Conservation (phyloP, 2,329 filamentous ascomycete genomes). For the Aspergillus quadrilineatus region DNA sequence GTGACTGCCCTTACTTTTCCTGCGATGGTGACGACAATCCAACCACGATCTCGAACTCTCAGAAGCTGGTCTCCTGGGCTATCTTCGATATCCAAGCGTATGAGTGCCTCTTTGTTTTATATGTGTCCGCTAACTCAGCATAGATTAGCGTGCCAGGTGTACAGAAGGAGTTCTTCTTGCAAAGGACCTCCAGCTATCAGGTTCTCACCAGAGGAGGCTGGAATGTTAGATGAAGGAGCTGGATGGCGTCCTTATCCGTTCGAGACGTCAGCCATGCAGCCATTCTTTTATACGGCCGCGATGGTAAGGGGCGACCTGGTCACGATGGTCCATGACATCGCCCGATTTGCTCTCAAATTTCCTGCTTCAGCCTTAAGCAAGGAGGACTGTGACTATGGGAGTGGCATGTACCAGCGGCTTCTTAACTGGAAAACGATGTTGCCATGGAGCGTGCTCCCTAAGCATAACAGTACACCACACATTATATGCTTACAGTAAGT, state of each 20-base stretch:
- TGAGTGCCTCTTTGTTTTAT: not conserved
- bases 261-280: conserved; percentile 8
- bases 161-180: conserved; percentile 22
- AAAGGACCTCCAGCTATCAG: conserved; percentile 17
- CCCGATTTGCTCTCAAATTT: conserved; percentile 14
- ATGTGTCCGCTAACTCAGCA: conserved; percentile 1
- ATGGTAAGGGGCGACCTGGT: conserved; percentile 16
- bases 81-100: conserved; percentile 27
- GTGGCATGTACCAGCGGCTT: conserved; percentile 11
- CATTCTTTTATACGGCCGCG: conserved; percentile 16
- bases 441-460: conserved; percentile 14
- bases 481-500: conserved; percentile 23
- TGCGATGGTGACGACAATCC: conserved; percentile 1
- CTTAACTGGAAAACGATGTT: conserved; percentile 15
- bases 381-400: conserved; percentile 19
- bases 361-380: conserved; percentile 2
- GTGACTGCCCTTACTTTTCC: conserved; percentile 14
- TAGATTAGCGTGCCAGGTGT: conserved; percentile 26
- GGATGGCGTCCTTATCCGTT: conserved; percentile 22
- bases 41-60: conserved; percentile 13
- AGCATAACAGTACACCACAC: conserved; percentile 20
- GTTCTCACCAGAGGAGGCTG: conserved; percentile 20
- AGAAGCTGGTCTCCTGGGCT: conserved; percentile 24
- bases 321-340: conserved; percentile 18
- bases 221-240: conserved; percentile 15